Evolutionary conservation across 2,329 filamentous ascomycete species (phyloP).

Genomic region (Hypoxylon sp.): DNA sequence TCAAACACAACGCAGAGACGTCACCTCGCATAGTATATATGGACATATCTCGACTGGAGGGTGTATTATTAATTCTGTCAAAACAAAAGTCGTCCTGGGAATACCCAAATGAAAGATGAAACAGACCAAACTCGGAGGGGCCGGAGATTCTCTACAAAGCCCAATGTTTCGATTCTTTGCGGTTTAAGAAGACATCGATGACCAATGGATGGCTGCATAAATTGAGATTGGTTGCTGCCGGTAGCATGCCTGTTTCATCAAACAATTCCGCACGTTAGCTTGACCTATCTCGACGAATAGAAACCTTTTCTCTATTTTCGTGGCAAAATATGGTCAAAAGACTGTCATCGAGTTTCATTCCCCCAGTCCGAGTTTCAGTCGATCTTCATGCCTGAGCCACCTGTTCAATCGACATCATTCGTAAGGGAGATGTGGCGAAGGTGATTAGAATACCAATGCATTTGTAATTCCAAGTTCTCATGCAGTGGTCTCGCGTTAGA

Average conservation of each 20-base stretch:
- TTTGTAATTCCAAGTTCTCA: slow-evolving; percentile 5
- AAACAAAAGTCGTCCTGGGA: slow-evolving; percentile 20
- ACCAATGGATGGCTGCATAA: background rate
- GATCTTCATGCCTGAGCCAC: background rate
- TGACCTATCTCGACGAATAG: slow-evolving; percentile 15
- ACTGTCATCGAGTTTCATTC: background rate
- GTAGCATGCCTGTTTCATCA: slow-evolving; percentile 8
- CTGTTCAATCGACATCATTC: background rate
- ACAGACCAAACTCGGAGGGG: slow-evolving; percentile 4
- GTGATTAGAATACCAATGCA: background rate
- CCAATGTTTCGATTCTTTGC: slow-evolving; percentile 16
- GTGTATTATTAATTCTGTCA: slow-evolving; percentile 24
- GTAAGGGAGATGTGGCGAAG: background rate
- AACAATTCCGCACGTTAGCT: slow-evolving; percentile 1
- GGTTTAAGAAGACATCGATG: slow-evolving; percentile 3
- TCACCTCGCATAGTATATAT: slow-evolving; percentile 15
- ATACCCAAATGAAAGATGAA: slow-evolving; percentile 11
- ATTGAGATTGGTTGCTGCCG: slow-evolving; percentile 10
- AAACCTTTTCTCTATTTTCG: slow-evolving; percentile 12
- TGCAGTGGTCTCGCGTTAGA: slow-evolving; percentile 3
- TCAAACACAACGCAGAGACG: slow-evolving; percentile 18
- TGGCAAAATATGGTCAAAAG: slow-evolving; percentile 18
- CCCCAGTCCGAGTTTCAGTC: background rate
- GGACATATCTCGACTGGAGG: slow-evolving; percentile 29
- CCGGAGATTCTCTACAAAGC: background rate